phyloP scores from a whole-genome alignment of 148 eudicot genomes.

The Drosera capensis region DNA sequence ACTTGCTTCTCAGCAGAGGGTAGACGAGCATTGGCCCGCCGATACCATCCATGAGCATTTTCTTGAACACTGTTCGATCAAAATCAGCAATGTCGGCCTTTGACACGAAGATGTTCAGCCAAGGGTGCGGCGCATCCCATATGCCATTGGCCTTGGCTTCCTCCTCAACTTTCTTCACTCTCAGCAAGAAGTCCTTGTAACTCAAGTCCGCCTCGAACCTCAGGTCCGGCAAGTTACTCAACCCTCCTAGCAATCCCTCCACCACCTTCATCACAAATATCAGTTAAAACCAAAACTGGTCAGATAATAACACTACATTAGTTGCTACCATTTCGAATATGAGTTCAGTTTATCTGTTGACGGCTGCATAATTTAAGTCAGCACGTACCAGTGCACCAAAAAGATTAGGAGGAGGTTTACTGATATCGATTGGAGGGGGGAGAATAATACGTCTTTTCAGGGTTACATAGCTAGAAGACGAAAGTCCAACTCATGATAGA shows the following conservation, averaged over 20 bases:
- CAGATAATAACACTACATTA: neutral
- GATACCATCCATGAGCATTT: slow-evolving; percentile 52
- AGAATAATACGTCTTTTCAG: slow-evolving; percentile 1
- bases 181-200: slow-evolving; percentile 54
- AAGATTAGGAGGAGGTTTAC: neutral
- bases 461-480: neutral
- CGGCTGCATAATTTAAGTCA: no score
- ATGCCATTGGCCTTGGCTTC: slow-evolving; percentile 51
- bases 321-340: no score
- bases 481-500: neutral
- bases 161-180: slow-evolving; percentile 62
- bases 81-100: slow-evolving; percentile 48
- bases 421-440: neutral
- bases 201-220: slow-evolving; percentile 42
- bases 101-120: slow-evolving; percentile 78
- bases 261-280: slow-evolving; percentile 21
- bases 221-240: slow-evolving; percentile 29
- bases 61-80: slow-evolving; percentile 56
- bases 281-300: neutral
- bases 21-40: slow-evolving; percentile 90
- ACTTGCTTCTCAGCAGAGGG: slow-evolving; percentile 72
- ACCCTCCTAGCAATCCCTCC: slow-evolving; percentile 30
- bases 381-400: no score
- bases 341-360: no score
- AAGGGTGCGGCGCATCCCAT: slow-evolving; percentile 91